Base-by-base conservation (phyloP, 768 basidiomycete species). In the Lactarius indigo region DNA sequence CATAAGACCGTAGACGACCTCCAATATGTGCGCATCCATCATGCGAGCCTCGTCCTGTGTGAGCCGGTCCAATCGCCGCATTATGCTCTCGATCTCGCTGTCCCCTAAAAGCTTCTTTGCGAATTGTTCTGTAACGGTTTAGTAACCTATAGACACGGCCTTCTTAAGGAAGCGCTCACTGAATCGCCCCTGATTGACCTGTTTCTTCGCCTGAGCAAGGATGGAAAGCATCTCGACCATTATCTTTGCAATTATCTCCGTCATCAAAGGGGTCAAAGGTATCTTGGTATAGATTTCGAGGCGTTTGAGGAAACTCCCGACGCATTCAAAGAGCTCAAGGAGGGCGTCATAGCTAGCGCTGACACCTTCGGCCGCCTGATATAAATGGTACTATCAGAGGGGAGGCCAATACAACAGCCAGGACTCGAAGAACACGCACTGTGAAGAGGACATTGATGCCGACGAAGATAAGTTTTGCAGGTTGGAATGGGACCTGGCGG, bases 81-180 rank as follows among this genome's bases (percentile, higher is more conserved):
- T 18, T 23, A 55, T 44, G 20, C 5, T 30, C 8, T 62, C 37
- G n/a, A 62, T 62, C 13, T 62, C 61, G 9, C 28, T 50, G 13
- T 62, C 52, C 18, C 61, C 47, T 1, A 62, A 20, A 5, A 62
- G 30, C n/a, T 17, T 62, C 52, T 52, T 59, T 30, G 59, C 44
- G 20, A 61, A 61, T 23, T 61, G 44, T 31, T 61, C 59, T 63
- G 35, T 13, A 12, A 28, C 1, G 20, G 41, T 17, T 37, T 50
- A 64, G 83, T 13, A 54, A 33, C 20, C 4, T 20, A n/a, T 30
- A 59, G 20, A 6, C n/a, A 10, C 18, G 23, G 13, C n/a, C n/a
- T n/a, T n/a, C n/a, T n/a, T 7, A 50, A 50, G 2, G 20, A 17
- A 6, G 13, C 44, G 26, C 50, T 61, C 17, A 61, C 59, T 61